phyloP scores from a whole-genome alignment of 2,329 filamentous ascomycete species.

The Cladosporium velox region DNA sequence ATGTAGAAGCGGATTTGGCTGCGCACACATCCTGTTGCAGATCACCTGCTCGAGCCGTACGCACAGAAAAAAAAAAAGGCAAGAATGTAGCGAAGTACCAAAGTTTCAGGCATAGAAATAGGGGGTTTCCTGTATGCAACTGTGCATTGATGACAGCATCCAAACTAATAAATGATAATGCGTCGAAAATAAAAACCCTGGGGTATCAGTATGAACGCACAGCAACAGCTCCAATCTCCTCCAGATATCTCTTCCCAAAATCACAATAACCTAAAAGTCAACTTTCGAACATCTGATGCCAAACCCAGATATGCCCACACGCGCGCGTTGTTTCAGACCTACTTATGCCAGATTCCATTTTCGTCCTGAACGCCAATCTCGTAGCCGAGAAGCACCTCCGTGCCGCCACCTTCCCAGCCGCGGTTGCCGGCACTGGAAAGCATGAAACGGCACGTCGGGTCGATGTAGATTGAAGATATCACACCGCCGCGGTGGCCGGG shows the following conservation, averaged over 20 bases:
- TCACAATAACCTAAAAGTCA: neutral
- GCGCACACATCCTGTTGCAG: neutral
- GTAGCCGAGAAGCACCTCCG: constrained; percentile 91
- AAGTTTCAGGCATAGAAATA: neutral
- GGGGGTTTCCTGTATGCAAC: neutral
- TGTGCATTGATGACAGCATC: neutral
- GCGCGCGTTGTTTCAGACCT: neutral
- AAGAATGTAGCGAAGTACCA: neutral
- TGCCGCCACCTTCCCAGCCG: constrained; percentile 89
- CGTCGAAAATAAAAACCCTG: constrained; percentile 3
- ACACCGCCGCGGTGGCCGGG: constrained; percentile 88
- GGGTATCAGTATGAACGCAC: constrained; percentile 8
- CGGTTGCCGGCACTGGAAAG: constrained; percentile 87
- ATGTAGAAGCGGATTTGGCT: neutral
- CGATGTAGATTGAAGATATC: constrained; percentile 81
- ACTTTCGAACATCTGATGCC: neutral
- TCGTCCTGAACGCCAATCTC: constrained; percentile 63
- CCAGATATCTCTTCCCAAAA: neutral
- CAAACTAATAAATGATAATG: neutral
- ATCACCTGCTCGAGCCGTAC: neutral
- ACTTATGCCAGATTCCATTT: constrained; percentile 33
- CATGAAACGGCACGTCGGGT: constrained; percentile 87
- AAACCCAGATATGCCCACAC: neutral
- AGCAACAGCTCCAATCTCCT: neutral
- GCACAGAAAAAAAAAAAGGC: neutral